Evolutionary conservation across 129 eudicot genomes (phyloP).

Genomic region (Tagetes erecta): DNA sequence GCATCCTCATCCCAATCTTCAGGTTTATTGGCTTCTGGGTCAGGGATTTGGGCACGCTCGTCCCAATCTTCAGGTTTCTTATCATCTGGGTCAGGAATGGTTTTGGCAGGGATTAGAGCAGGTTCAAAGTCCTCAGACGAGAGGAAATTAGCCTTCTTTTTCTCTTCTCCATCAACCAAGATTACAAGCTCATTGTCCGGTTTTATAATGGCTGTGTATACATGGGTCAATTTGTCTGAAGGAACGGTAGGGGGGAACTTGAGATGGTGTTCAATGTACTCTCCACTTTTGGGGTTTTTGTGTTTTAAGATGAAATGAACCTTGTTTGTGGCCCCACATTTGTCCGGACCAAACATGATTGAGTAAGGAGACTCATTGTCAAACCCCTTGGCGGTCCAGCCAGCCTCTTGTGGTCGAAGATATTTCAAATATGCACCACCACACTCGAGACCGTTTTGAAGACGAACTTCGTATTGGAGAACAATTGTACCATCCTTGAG

Average conservation of each 20-base stretch:
- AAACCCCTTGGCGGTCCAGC: conserved; percentile 84
- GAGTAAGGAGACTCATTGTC: conserved; percentile 89
- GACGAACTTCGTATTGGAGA: conserved; percentile 87
- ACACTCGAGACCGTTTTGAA: conserved; percentile 94
- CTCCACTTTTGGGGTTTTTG: conserved; percentile 89
- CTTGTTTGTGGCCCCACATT: conserved; percentile 95
- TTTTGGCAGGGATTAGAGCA: conserved; percentile 68
- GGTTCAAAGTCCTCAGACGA: conserved; percentile 83
- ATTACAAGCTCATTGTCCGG: conserved; percentile 68
- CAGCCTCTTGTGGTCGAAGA: conserved; percentile 91
- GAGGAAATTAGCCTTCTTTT: conserved; percentile 83
- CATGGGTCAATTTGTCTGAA: conserved; percentile 86
- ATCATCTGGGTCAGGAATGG: conserved; percentile 95
- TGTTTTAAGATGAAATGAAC: conserved; percentile 94
- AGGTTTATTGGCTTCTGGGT: conserved; percentile 81
- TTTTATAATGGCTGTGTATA: conserved; percentile 87
- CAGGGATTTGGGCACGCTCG: conserved; percentile 84
- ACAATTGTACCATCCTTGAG: conserved; percentile 71
- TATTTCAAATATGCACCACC: conserved; percentile 93
- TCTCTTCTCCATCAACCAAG: conserved; percentile 89
- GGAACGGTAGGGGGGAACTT: conserved; percentile 90
- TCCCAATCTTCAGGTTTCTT: conserved; percentile 97
- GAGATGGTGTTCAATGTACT: conserved; percentile 86
- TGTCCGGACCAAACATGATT: conserved; percentile 95
- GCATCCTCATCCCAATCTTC: conserved; percentile 99